Evolutionary conservation across 2,329 filamentous ascomycete genomes (phyloP), one percentile per base, ranked within the genome.

Genomic region (Magnaporthiopsis incrustans): DNA sequence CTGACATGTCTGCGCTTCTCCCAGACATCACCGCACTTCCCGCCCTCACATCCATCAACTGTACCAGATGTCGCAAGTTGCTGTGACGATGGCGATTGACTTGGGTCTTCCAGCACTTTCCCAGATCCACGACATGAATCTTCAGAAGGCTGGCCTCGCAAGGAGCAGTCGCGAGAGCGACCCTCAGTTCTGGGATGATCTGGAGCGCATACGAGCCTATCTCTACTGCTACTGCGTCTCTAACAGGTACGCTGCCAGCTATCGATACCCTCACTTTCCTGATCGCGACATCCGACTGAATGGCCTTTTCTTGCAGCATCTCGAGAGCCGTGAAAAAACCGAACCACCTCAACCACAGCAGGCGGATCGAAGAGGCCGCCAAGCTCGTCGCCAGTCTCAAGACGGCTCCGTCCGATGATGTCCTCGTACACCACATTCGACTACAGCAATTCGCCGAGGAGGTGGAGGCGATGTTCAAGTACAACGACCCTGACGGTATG

Each of bases 11-110:
- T 25, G 44, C 3, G 10, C n/a, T 25, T 25, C 44, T 53, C 44
- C 44, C 10, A 70, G 67, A 68, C 65, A 70, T 27, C 67, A 69
- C 22, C 65, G 62, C 3, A 67, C 66, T 15, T 66, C 66, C 63
- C 65, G 62, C n/a, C 65, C 67, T 2, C 64, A 61, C 26, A 65
- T 60, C 63, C 66, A 57, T 25, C 67, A 69, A 62, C 60, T 70
- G 35, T 70, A 69, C 57, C 69, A 69, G 63, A 62, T 70, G 8
- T 67, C 67, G 4, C 68, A 69, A 60, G 66, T 68, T 0, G 68
- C 68, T 32, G 67, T 67, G 11, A 64, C 65, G 5, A 67, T 69
- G 66, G 66, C 68, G 7, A 64, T 66, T 2, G 67, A 69, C 26
- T 59, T 70, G 50, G 65, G 67, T 30, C 64, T 70, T 1, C 64